Conservation (phyloP, 2,329 filamentous ascomycete species). For the Metarhizium robertsii region DNA sequence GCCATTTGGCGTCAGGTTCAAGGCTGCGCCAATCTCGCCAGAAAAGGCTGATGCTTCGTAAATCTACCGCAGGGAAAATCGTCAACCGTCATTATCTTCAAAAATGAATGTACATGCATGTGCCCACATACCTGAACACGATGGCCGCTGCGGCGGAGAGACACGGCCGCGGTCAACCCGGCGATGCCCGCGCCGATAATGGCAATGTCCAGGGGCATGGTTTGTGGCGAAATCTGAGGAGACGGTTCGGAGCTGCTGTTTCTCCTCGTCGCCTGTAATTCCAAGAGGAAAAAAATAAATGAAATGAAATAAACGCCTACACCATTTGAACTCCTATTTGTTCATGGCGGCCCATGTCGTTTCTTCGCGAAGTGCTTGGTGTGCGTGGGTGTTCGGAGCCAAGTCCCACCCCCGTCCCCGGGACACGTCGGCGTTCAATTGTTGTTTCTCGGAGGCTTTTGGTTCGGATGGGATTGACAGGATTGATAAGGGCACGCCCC, state of each 20-base stretch:
- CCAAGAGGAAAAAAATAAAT: background rate
- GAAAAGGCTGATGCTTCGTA: slow-evolving; percentile 4
- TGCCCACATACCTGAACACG: background rate
- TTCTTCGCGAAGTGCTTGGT: background rate
- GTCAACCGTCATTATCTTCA: background rate
- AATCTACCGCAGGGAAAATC: background rate
- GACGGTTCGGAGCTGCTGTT: background rate
- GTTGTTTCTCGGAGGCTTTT: too few species aligned
- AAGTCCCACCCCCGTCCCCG: too few species aligned
- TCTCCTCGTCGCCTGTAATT: background rate
- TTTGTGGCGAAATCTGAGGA: background rate
- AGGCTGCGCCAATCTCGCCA: slow-evolving; percentile 5
- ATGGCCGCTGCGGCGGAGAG: background rate
- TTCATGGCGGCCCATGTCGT: background rate
- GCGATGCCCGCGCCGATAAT: slow-evolving; percentile 5
- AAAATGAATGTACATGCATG: background rate
- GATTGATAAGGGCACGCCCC: too few species aligned
- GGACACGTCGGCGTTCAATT: too few species aligned
- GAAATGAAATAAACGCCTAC: background rate
- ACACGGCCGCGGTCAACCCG: slow-evolving; percentile 2
- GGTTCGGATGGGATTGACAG: too few species aligned
- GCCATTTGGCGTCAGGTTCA: slow-evolving; percentile 5
- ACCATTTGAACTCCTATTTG: background rate
- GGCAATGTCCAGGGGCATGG: slow-evolving; percentile 1
- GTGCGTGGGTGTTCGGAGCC: too few species aligned